Evolutionary conservation across 2,329 filamentous ascomycete genomes (phyloP).

Genomic region (Colletotrichum lindemuthianum): DNA sequence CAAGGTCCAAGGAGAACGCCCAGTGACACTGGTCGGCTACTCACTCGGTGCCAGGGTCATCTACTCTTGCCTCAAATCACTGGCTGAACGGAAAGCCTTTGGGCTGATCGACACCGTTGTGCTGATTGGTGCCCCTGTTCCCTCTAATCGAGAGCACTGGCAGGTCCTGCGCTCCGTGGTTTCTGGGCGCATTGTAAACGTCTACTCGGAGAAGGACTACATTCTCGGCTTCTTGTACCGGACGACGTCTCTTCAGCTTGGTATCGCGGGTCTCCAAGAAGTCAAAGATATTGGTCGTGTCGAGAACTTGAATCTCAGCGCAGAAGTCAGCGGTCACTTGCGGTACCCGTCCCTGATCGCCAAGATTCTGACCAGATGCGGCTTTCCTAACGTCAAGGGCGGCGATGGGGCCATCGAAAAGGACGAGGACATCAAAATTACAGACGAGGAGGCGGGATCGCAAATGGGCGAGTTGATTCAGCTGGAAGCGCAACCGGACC

Average conservation of each 20-base stretch:
- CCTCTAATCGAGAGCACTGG: conserved; percentile 79
- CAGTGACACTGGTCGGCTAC: conserved; percentile 84
- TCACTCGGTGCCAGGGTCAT: conserved; percentile 85
- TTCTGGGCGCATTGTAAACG: conserved; percentile 84
- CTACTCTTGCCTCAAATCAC: conserved; percentile 79
- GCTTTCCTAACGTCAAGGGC: conserved; percentile 58
- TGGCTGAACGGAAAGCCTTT: conserved; percentile 83
- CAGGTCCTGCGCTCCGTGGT: conserved; percentile 80
- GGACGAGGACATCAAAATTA: conserved; percentile 54
- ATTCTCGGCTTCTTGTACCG: conserved; percentile 90
- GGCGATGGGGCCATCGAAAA: conserved; percentile 58
- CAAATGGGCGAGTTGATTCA: conserved; percentile 52
- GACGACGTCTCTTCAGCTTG: conserved; percentile 82
- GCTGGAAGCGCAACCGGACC: conserved; percentile 48
- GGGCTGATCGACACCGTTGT: conserved; percentile 87
- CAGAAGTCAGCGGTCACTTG: conserved; percentile 63
- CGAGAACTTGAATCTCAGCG: conserved; percentile 63
- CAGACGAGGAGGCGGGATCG: conserved; percentile 43
- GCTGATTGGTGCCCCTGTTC: conserved; percentile 82
- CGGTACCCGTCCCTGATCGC: conserved; percentile 62
- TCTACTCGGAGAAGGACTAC: conserved; percentile 88
- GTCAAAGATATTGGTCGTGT: conserved; percentile 75
- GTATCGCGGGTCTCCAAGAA: conserved; percentile 84
- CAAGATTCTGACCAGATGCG: conserved; percentile 63
- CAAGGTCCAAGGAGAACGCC: conserved; percentile 82